Base-by-base conservation (phyloP, 176 grass and related monocot species). In the Echinochloa phyllopogon region DNA sequence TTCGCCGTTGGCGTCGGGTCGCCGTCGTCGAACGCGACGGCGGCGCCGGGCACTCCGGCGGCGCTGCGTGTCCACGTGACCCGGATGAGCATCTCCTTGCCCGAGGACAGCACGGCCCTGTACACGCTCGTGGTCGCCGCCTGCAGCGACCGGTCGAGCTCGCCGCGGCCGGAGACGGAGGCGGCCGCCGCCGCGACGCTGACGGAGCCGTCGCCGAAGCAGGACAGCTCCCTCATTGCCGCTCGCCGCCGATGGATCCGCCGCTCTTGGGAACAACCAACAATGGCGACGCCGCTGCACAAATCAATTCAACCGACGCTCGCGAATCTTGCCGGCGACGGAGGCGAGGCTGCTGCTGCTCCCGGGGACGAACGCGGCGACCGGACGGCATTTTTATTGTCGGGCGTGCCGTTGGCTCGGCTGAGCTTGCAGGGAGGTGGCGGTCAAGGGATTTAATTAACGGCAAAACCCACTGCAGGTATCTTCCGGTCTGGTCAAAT, bases 151-250 rank as follows among this genome's bases (percentile, higher is more conserved):
- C 83, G 81, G 65, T 94, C 86, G 5, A 94, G 89, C 69, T 83
- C 69, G 47, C 69, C 69, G 45, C 86, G n/a, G 78, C 86, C 76
- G 16, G 86, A 83, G 56, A 79, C 80, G 11, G 51, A 66, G 80
- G 76, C 76, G 1, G 50, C 71, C n/a, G 29, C 65, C 44, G 86
- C 49, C 51, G 85, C 67, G 53, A 95, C 59, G 61, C 71, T 37
- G 8, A 95, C 90, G 14, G 93, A 84, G 85, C 79, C 82, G 43
- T 95, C 90, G 23, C 90, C 85, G 79, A 95, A 95, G 93, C 93
- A 95, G n/a, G 93, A 90, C 47, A 95, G 78, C 63, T 95, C 93
- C 77, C 88, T 85, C 93, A 95, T 95, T 29, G 85, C 85, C 39
- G 21, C 24, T 43, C 76, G 18, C 20, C 18, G 48, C 48, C 10